Evolutionary conservation across 2,329 filamentous ascomycete genomes (phyloP), one percentile per base, ranked within the genome.

Genomic region (Emergomyces africanus): DNA sequence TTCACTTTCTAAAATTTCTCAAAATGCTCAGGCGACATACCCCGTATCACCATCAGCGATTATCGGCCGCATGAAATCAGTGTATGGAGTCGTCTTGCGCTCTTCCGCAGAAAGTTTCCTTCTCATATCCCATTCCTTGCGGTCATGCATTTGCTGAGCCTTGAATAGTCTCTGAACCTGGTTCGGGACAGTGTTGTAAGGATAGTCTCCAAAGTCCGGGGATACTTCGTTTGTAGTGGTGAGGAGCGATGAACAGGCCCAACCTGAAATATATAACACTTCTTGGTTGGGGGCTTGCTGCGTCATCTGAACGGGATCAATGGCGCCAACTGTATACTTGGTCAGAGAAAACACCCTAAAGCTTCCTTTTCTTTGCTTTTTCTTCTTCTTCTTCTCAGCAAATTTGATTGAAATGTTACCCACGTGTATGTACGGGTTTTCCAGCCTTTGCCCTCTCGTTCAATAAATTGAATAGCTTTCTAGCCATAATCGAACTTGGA

Each of bases 271-370:
- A 75, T 99, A 99, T 51, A 99, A 81, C 20, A 96, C 88, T 72
- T 99, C 92, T 72, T 97, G 94, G 75, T 97, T 89, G 5, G 89
- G 83, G 18, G 94, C 94, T 78, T 97, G 94, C 74, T 99, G 94
- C 54, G 94, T 96, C 94, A 99, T 97, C 77, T 99, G 94, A 12
- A 97, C 85, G n/a, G 94, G 94, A 70, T 99, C 94, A 74, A 99
- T 95, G 61, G 91, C 94, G 66, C 94, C 94, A 88, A 99, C 89
- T 92, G 57, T 48, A 23, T n/a, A 48, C 8, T 23, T 42, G 44
- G 60, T 67, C 59, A 44, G 54, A 23, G 20, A 39, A 48, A 33
- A 60, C 20, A 15, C 39, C 25, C 35, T n/a, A 8, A 54, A 23
- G 53, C n/a, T n/a, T n/a, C n/a, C n/a, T n/a, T n/a, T n/a, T n/a